phyloP scores from a whole-genome alignment of 169 alveolate species.

The Eimeria acervulina region DNA sequence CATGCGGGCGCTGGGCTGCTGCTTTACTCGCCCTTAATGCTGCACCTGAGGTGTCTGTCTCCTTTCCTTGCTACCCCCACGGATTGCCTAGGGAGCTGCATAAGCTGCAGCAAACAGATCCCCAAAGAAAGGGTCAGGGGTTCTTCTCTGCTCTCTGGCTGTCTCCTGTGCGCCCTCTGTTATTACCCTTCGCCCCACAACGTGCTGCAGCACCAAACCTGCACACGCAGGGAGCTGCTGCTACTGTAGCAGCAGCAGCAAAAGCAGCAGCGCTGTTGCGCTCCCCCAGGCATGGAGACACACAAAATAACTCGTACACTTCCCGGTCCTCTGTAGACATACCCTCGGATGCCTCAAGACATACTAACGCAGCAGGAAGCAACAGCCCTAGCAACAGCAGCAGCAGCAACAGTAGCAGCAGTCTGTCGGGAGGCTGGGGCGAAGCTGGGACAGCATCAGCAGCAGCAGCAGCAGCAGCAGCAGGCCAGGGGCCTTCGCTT shows the following conservation, averaged over 20 bases:
- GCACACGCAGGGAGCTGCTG: background rate
- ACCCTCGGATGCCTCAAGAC: background rate
- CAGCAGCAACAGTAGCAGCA: background rate
- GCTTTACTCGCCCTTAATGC: constrained; percentile 55
- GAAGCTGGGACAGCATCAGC: background rate
- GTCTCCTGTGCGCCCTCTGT: constrained; percentile 3
- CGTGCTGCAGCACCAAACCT: background rate
- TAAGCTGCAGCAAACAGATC: background rate
- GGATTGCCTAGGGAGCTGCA: constrained; percentile 19
- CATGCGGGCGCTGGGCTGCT: background rate
- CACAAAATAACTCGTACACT: background rate
- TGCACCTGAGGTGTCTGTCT: constrained; percentile 29
- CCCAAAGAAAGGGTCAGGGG: constrained; percentile 27
- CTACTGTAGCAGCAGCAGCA: constrained; percentile 20
- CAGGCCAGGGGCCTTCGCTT: background rate
- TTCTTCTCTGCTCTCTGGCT: constrained; percentile 12
- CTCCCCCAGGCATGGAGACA: background rate
- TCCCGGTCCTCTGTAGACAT: background rate
- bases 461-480: background rate
- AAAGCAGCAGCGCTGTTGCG: background rate
- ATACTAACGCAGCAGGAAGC: background rate
- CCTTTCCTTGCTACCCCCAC: constrained; percentile 36
- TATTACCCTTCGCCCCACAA: background rate
- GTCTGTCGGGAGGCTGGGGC: too few relatives aligned
- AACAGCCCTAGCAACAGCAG: background rate